phyloP scores from a whole-genome alignment of 768 basidiomycete genomes.

The Zangia roseola region DNA sequence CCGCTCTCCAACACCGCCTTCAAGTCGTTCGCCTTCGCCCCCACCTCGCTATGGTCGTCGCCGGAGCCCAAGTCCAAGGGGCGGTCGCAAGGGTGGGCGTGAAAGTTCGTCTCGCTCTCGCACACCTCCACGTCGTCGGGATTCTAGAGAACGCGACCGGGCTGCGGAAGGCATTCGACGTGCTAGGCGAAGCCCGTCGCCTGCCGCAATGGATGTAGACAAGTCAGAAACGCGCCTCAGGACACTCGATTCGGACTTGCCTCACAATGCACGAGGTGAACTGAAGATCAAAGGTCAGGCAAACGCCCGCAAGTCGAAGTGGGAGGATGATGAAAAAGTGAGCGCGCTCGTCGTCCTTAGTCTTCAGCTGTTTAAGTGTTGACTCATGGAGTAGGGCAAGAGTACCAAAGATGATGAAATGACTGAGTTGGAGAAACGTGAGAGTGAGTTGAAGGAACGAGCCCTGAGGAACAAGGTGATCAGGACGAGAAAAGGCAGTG shows the following conservation, averaged over 20 bases:
- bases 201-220: constrained; percentile 24
- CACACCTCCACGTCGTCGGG: constrained; percentile 33
- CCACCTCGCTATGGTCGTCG: constrained; percentile 42
- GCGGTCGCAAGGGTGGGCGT: constrained; percentile 25
- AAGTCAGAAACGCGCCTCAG: constrained; percentile 20
- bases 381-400: constrained; percentile 22
- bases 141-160: constrained; percentile 27
- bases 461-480: constrained; percentile 83
- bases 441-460: constrained; percentile 79
- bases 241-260: constrained; percentile 30
- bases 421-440: constrained; percentile 60
- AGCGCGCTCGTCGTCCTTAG: constrained; percentile 9
- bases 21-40: constrained; percentile 37
- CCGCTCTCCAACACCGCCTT: constrained; percentile 49
- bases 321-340: constrained; percentile 44
- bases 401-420: constrained; percentile 3
- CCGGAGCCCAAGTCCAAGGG: constrained; percentile 42
- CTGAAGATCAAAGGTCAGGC: constrained; percentile 78
- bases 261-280: constrained; percentile 41
- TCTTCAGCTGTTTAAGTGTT: constrained; percentile 5
- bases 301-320: constrained; percentile 52
- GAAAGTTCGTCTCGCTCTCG: constrained; percentile 36
- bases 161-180: constrained; percentile 18
- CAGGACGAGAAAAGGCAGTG: constrained; percentile 58
- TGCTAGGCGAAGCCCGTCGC: constrained; percentile 27